Conservation (phyloP, 2,329 filamentous ascomycete species). For the Corniculantispora saksenae region DNA sequence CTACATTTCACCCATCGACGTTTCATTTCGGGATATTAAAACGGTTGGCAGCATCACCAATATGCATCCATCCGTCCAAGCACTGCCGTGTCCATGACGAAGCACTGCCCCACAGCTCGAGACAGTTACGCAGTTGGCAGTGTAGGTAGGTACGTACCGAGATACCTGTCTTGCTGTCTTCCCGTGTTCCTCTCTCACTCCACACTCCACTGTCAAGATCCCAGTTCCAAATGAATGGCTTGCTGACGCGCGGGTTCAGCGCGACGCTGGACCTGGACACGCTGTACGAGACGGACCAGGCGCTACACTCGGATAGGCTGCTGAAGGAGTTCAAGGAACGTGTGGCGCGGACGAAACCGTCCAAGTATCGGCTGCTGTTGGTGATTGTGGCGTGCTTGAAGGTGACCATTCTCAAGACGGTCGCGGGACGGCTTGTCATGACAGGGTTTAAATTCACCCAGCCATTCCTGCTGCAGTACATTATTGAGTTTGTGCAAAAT, state of each 20-base stretch:
- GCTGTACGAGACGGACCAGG: conserved; percentile 16
- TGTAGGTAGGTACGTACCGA: too few species aligned
- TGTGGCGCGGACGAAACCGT: not conserved
- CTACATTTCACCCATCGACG: too few species aligned
- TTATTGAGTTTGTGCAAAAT: conserved; percentile 21
- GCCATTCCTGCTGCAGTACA: conserved; percentile 26
- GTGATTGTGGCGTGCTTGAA: conserved; percentile 13
- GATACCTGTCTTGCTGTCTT: too few species aligned
- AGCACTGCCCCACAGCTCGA: too few species aligned
- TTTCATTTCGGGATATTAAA: too few species aligned
- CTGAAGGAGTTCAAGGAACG: not conserved
- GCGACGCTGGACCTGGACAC: conserved; percentile 9
- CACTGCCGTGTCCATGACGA: too few species aligned
- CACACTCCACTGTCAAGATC: too few species aligned
- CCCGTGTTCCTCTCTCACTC: too few species aligned
- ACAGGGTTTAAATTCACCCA: conserved; percentile 27
- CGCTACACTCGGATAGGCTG: conserved; percentile 15
- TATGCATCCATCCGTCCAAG: too few species aligned
- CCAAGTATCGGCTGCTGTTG: not conserved
- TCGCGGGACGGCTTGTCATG: conserved; percentile 21
- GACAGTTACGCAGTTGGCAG: too few species aligned
- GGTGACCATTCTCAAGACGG: conserved; percentile 23
- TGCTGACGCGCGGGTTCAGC: conserved; percentile 18
- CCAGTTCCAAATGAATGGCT: too few species aligned
- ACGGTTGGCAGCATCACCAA: too few species aligned